Conservation (phyloP, 1,139 yeast genomes). For the Saccharomyces hybrid region DNA sequence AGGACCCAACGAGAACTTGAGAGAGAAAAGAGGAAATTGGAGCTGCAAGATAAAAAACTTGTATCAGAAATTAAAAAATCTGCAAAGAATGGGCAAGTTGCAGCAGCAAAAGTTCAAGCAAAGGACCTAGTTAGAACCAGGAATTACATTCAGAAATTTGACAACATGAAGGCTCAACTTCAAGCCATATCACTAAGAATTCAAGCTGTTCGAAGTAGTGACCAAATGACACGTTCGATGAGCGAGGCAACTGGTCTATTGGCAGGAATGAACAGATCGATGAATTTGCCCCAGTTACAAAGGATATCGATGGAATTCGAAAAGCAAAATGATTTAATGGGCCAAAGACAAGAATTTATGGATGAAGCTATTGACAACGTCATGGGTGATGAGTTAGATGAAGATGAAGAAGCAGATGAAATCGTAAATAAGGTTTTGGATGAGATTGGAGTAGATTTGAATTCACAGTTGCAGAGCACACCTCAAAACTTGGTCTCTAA, state of each 20-base stretch:
- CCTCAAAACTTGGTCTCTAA: slow-evolving; percentile 45
- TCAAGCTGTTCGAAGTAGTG: slow-evolving; percentile 86
- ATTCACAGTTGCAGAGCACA: slow-evolving; percentile 54
- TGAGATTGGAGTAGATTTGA: slow-evolving; percentile 88
- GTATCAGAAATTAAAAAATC: slow-evolving; percentile 79
- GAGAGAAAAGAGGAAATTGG: slow-evolving; percentile 77
- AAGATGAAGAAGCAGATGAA: slow-evolving; percentile 87
- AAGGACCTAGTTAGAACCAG: slow-evolving; percentile 88
- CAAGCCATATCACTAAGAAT: slow-evolving; percentile 90
- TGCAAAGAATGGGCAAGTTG: slow-evolving; percentile 82
- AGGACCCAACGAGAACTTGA: slow-evolving; percentile 89
- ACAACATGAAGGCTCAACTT: slow-evolving; percentile 87
- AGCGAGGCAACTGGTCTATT: slow-evolving; percentile 82
- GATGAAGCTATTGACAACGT: slow-evolving; percentile 96
- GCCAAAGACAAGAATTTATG: slow-evolving; percentile 97
- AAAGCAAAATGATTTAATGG: slow-evolving; percentile 91
- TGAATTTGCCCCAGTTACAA: slow-evolving; percentile 85
- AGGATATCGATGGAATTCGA: slow-evolving; percentile 93
- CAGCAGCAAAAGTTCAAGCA: slow-evolving; percentile 90
- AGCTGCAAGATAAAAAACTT: slow-evolving; percentile 83
- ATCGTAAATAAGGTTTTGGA: slow-evolving; percentile 86
- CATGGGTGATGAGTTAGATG: slow-evolving; percentile 72
- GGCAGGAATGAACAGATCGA: slow-evolving; percentile 77
- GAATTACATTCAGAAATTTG: slow-evolving; percentile 73
- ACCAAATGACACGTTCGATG: slow-evolving; percentile 94